Evolutionary conservation across 371 early-diverging fungal species (phyloP).

Genomic region (Mortierella sp.): DNA sequence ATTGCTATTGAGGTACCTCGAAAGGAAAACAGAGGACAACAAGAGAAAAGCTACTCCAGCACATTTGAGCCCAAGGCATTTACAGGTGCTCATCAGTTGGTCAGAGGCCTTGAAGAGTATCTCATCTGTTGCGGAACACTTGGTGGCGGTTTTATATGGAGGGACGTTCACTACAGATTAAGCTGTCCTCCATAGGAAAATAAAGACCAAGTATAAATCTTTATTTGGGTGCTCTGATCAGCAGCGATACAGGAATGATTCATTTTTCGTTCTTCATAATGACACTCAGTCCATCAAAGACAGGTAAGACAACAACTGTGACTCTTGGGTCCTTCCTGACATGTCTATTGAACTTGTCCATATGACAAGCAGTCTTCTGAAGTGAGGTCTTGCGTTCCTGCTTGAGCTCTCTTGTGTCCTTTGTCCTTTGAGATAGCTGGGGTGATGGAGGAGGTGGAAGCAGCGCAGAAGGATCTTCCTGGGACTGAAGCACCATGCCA

Average conservation of each 20-base stretch:
- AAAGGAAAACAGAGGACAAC: slow-evolving; percentile 33
- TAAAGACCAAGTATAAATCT: too few species aligned
- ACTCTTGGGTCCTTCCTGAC: slow-evolving; percentile 72
- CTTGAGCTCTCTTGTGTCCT: neutral
- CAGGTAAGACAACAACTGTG: slow-evolving; percentile 71
- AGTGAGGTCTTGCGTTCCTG: neutral
- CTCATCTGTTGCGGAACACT: neutral
- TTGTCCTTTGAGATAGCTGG: neutral
- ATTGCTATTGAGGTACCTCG: slow-evolving; percentile 29
- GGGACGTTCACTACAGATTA: slow-evolving; percentile 15
- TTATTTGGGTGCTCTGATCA: too few species aligned
- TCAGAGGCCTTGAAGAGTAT: slow-evolving; percentile 28
- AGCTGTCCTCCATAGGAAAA: too few species aligned
- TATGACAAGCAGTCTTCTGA: slow-evolving; percentile 57
- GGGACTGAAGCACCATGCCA: slow-evolving; percentile 36
- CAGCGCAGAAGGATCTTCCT: neutral
- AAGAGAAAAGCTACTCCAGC: slow-evolving; percentile 8
- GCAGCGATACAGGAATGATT: too few species aligned
- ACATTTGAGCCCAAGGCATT: neutral
- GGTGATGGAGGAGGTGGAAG: slow-evolving; percentile 17
- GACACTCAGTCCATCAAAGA: slow-evolving; percentile 77
- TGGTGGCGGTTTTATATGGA: slow-evolving; percentile 31
- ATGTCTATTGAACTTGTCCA: slow-evolving; percentile 75
- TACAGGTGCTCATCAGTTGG: slow-evolving; percentile 30
- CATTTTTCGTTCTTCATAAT: slow-evolving; percentile 50